Conservation (phyloP, 2,329 filamentous ascomycete species). For the Tolypocladium tropicale region DNA sequence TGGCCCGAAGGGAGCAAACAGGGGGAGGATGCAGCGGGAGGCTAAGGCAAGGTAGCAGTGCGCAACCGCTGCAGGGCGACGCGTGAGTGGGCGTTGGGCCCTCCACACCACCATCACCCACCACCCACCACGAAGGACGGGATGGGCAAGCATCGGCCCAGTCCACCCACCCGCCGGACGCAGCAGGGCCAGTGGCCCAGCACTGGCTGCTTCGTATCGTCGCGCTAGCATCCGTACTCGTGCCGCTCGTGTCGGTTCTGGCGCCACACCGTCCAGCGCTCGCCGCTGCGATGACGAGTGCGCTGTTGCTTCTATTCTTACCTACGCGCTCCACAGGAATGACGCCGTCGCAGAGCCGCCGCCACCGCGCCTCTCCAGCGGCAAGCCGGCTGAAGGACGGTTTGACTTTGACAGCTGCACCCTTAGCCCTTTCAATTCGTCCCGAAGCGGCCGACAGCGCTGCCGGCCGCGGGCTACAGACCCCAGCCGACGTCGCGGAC, state of each 20-base stretch:
- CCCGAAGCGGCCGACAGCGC: background rate
- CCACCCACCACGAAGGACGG: background rate
- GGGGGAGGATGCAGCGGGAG: background rate
- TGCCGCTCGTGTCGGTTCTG: background rate
- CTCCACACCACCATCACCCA: background rate
- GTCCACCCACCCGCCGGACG: background rate
- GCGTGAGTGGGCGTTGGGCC: background rate
- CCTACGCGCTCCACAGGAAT: background rate
- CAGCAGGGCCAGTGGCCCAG: background rate
- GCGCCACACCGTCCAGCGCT: background rate
- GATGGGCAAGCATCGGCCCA: background rate
- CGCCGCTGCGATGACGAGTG: background rate
- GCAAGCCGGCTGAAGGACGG: background rate
- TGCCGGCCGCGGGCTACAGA: too few relatives aligned
- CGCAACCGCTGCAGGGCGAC: background rate
- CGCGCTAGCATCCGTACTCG: background rate
- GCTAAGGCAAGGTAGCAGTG: too few relatives aligned
- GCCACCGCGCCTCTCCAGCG: background rate
- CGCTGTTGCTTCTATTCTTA: background rate
- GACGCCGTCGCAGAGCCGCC: background rate
- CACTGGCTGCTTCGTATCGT: background rate
- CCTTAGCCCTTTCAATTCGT: background rate
- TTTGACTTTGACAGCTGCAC: background rate
- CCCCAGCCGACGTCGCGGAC: background rate
- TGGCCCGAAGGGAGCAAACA: background rate